Base-by-base conservation (phyloP, 495 filamentous ascomycete genomes). In the Astrothelium macrocarpum region DNA sequence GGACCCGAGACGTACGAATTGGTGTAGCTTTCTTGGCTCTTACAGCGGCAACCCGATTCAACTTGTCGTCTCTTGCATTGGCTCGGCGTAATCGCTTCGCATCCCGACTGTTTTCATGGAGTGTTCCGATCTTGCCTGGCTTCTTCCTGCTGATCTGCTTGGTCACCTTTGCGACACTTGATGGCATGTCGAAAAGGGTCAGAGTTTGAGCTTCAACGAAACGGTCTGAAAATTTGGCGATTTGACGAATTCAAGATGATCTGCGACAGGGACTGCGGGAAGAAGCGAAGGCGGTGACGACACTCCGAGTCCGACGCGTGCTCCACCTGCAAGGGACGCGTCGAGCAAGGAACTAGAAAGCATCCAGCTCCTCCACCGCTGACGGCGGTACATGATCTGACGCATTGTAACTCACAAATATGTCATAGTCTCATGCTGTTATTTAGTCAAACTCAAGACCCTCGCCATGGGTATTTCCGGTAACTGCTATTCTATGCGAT, bases 141-240 rank as follows among this genome's bases (percentile, higher is more conserved):
- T 88, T 88, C 76, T 87, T 87, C 78, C 86, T 87, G 75, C 92
- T 92, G 59, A 95, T 89, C 64, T 90, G 84, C 77, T 95, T 97
- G 62, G 89, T 86, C 42, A 91, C 86, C 69, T 91, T 95, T 59
- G 83, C 74, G 16, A 95, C 72, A 64, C 83, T 83, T 67, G 86
- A 89, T 16, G 90, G 84, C 91, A 95, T 95, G 74, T 53, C 23
- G 34, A 56, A 26, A 64, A 32, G 0, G 9, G 49, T 16, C 9
- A 56, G n/a, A 9, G 20, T 11, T 9, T 11, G 29, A 39, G 34
- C 5, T 14, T 39, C 34, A 39, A 39, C 14, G 5, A 5, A 5
- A 14, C 14, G 5, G 5, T 39, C 14, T 3, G 11, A 49, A 49
- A 49, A 49, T 16, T 49, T 49, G 5, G 14, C 10, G 12, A 18